Base-by-base conservation (phyloP, 192 early-diverging fungal species). In the Umbelopsis ramanniana region DNA sequence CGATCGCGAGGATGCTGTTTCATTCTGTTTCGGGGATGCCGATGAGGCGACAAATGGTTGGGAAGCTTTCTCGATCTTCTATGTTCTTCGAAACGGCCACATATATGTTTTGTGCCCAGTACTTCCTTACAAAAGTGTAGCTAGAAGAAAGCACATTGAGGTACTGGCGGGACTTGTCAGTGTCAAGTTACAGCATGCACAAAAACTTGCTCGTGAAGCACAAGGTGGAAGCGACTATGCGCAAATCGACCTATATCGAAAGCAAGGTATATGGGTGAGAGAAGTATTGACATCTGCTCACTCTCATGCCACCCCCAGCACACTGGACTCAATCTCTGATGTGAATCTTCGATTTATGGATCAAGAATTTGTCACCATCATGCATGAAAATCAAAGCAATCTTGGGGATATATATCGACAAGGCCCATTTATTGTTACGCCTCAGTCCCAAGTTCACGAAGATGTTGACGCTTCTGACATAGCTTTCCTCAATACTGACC, bases 81-180 rank as follows among this genome's bases (percentile, higher is more conserved):
- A 89, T 38, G 69, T 91, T 48, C 89, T 88, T n/a, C 82, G 83
- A 48, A 86, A 82, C 22, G 92, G 93, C 19, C 88, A 94, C 45
- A 73, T 95, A 5, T 93, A 89, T 70, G 83, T 87, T 5, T 73
- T 96, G 67, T 94, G 93, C 52, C 95, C 95, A 8, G 80, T 95
- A 24, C 70, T 95, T 72, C 95, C 95, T 6, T 76, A 77, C 40
- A 82, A 74, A 48, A 86, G 88, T 17, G 46, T 68, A 47, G 45
- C 46, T 23, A 46, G 45, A 50, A 50, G 67, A 23, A 50, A 50
- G 67, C 46, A 68, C 24, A 26, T 68, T n/a, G 57, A 63, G 26
- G 33, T 37, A 8, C 33, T 63, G 7, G 57, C 57, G 0, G 57
- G 57, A 2, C 57, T 63, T 19, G 26, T 63, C 33, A 63, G 57